A percentile compares a stretch with the other conserved stretches of the same genome.
Conservation (phyloP, 2,329 filamentous ascomycete species). For the Colletotrichum scovillei region DNA sequence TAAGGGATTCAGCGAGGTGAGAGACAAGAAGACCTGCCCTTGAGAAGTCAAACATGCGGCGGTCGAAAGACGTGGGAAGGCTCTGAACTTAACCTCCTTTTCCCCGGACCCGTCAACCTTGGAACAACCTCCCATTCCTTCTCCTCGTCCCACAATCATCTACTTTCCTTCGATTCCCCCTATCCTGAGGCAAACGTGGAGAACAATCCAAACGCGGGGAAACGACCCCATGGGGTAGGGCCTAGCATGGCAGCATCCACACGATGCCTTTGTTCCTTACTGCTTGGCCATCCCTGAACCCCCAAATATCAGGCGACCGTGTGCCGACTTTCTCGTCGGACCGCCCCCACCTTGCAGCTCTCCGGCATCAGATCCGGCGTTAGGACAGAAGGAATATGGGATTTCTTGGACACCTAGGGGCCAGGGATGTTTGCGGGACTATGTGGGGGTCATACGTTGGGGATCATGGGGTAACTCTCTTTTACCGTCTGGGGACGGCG, state of each 20-base stretch:
- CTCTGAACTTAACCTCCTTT: not conserved
- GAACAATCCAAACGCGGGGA: conserved; percentile 21
- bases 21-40: not conserved
- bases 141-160: not conserved
- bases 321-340: not conserved
- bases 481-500: not conserved
- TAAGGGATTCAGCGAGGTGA: not conserved
- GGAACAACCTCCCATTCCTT: not conserved
- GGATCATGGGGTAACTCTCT: conserved; percentile 13
- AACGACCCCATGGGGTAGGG: conserved; percentile 28
- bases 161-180: not conserved
- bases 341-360: not conserved
- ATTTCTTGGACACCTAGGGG: not conserved
- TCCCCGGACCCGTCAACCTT: not conserved
- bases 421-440: conserved; percentile 12
- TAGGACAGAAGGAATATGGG: not conserved
- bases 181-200: not conserved
- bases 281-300: not conserved
- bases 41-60: not conserved
- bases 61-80: not conserved
- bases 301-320: not conserved
- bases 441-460: conserved; percentile 28
- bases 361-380: not conserved
- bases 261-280: not conserved
- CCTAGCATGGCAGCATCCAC: not conserved